A percentile compares a stretch with the other conserved stretches of the same genome.
Evolutionary conservation across 306 rosid genomes (phyloP).

Genomic region (Vigna unguiculata): DNA sequence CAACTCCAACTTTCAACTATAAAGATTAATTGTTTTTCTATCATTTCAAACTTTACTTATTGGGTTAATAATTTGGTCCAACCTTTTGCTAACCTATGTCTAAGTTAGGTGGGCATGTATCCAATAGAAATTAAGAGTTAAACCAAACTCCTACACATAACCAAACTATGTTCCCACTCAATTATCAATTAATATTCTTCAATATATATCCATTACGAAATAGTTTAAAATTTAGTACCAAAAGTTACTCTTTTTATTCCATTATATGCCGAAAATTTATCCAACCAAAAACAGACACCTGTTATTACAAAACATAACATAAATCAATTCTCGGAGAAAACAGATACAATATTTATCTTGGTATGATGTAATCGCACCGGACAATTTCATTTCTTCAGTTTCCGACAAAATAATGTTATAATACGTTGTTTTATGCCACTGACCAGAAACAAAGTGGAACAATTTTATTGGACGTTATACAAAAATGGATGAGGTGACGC

Average conservation of each 20-base stretch:
- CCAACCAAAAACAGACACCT: neutral
- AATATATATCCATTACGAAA: neutral
- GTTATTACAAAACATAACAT: neutral
- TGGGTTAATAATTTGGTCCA: constrained; percentile 20
- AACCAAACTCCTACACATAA: neutral
- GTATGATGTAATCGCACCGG: constrained; percentile 34
- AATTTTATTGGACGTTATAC: constrained; percentile 17
- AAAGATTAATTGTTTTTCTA: neutral
- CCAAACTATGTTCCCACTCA: neutral
- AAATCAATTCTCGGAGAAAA: neutral
- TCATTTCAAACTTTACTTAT: constrained; percentile 27
- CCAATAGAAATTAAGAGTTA: constrained; percentile 17
- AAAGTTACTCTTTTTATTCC: neutral
- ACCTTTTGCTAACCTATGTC: neutral
- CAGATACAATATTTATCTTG: neutral
- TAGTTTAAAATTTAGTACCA: neutral
- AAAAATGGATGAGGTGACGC: neutral
- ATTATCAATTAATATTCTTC: constrained; percentile 3
- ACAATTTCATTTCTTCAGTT: neutral
- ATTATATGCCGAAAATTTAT: neutral
- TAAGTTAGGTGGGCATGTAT: constrained; percentile 11
- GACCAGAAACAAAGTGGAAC: constrained; percentile 2
- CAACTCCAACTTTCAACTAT: constrained; percentile 18
- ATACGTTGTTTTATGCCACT: neutral
- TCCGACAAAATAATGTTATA: constrained; percentile 25